Conservation (phyloP, 148 eudicot genomes). For the Persicaria maculosa region DNA sequence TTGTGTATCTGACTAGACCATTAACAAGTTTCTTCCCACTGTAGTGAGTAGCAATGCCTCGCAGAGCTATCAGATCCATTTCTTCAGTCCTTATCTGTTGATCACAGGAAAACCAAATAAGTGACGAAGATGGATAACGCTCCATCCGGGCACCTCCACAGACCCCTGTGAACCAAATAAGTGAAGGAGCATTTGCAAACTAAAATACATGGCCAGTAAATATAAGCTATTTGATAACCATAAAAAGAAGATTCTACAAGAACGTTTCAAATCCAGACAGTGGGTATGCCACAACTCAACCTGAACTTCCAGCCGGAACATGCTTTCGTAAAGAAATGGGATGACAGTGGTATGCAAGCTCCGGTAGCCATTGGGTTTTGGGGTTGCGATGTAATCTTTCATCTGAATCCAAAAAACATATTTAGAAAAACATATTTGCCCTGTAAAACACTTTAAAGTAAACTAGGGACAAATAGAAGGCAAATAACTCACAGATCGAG, state of each 20-base stretch:
- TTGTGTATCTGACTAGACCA: slow-evolving; percentile 48
- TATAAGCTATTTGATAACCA: not conserved
- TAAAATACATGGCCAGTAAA: not conserved
- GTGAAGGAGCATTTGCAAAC: not conserved
- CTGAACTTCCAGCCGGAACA: slow-evolving; percentile 96
- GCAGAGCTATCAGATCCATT: slow-evolving; percentile 90
- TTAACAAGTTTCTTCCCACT: slow-evolving; percentile 64
- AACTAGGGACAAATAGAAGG: slow-evolving; percentile 9
- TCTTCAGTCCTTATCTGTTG: slow-evolving; percentile 91
- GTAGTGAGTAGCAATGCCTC: slow-evolving; percentile 97
- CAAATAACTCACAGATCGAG: slow-evolving; percentile 66
- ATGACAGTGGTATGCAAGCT: slow-evolving; percentile 98
- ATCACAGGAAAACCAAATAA: slow-evolving; percentile 1
- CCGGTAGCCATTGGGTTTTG: slow-evolving; percentile 95
- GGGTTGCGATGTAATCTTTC: slow-evolving; percentile 94
- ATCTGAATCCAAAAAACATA: slow-evolving; percentile 41
- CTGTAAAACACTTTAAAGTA: not conserved
- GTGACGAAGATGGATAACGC: not conserved
- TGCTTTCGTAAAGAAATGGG: slow-evolving; percentile 98
- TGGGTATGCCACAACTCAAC: slow-evolving; percentile 25
- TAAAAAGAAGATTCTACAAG: not conserved
- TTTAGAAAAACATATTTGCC: not conserved
- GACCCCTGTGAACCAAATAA: not conserved
- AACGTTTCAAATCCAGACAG: not conserved
- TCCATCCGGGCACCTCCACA: too few relatives aligned